Conservation (phyloP, 2,329 filamentous ascomycete genomes). For the Colletotrichum simmondsii region DNA sequence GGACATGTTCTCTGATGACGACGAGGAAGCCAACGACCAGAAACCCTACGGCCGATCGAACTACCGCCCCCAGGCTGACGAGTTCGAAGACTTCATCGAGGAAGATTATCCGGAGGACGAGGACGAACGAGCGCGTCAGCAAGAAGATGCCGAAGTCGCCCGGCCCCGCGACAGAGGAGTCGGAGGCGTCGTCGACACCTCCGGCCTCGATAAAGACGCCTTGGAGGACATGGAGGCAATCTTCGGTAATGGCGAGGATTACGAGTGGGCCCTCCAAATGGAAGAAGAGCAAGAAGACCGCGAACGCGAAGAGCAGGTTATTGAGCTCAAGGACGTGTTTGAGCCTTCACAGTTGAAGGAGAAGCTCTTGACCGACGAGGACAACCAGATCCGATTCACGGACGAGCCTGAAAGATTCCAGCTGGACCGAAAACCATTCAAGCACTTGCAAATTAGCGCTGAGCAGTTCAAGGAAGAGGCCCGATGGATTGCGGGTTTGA, state of each 20-base stretch:
- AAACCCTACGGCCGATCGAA: constrained; percentile 61
- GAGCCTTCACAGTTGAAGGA: constrained; percentile 95
- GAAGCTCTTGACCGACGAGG: constrained; percentile 93
- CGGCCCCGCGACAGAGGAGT: constrained; percentile 79
- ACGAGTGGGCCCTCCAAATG: constrained; percentile 91
- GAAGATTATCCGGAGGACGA: constrained; percentile 93
- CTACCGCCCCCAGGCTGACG: constrained; percentile 75
- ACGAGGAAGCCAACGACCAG: constrained; percentile 76
- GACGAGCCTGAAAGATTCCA: constrained; percentile 97
- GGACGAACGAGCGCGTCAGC: constrained; percentile 77
- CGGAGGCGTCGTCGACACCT: constrained; percentile 78
- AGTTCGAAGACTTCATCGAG: constrained; percentile 96
- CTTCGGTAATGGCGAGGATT: constrained; percentile 95
- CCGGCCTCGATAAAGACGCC: constrained; percentile 90
- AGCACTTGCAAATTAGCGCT: constrained; percentile 80
- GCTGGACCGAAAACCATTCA: constrained; percentile 88
- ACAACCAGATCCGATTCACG: constrained; percentile 87
- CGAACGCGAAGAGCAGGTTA: constrained; percentile 80
- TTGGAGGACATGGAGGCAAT: constrained; percentile 92
- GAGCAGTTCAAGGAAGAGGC: constrained; percentile 93
- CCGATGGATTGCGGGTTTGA: constrained; percentile 88
- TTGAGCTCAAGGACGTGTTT: constrained; percentile 97
- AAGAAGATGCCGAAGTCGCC: constrained; percentile 90
- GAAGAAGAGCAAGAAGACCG: constrained; percentile 88
- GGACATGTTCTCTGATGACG: constrained; percentile 96